Evolutionary conservation across 768 basidiomycete species (phyloP).

Genomic region (Boletus edulis): DNA sequence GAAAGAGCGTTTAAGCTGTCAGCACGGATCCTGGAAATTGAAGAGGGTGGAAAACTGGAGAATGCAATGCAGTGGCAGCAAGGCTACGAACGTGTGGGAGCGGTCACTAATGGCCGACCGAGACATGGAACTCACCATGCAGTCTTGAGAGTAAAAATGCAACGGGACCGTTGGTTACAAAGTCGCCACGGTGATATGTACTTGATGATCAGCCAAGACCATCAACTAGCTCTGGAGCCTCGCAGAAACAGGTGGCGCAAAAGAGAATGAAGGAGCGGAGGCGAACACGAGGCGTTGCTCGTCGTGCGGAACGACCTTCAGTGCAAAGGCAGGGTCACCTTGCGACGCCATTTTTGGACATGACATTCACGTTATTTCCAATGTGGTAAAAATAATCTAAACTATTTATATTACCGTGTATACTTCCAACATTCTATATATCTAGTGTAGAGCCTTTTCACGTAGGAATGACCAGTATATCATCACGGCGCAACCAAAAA

Average conservation of each 20-base stretch:
- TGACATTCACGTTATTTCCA: slow-evolving; percentile 8
- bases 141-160: slow-evolving; percentile 12
- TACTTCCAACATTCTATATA: not conserved
- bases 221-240: slow-evolving; percentile 14
- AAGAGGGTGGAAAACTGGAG: slow-evolving; percentile 8
- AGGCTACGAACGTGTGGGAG: slow-evolving; percentile 23
- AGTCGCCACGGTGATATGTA: not conserved
- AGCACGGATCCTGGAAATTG: slow-evolving; percentile 10
- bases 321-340: slow-evolving; percentile 2
- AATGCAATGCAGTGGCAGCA: slow-evolving; percentile 25
- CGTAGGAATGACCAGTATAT: not conserved
- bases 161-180: slow-evolving; percentile 3
- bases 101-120: not conserved
- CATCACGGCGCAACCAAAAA: slow-evolving; percentile 36
- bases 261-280: slow-evolving; percentile 11
- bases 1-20: slow-evolving; percentile 12
- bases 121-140: slow-evolving; percentile 24
- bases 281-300: slow-evolving; percentile 15
- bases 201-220: slow-evolving; percentile 27
- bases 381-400: not conserved
- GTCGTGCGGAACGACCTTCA: slow-evolving; percentile 16
- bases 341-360: slow-evolving; percentile 6
- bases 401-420: slow-evolving; percentile 3
- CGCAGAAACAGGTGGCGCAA: slow-evolving; percentile 1
- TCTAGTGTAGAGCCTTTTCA: not conserved